Base-by-base conservation (phyloP, 108 stramenopile genomes). In the Chaetoceros muelleri region DNA sequence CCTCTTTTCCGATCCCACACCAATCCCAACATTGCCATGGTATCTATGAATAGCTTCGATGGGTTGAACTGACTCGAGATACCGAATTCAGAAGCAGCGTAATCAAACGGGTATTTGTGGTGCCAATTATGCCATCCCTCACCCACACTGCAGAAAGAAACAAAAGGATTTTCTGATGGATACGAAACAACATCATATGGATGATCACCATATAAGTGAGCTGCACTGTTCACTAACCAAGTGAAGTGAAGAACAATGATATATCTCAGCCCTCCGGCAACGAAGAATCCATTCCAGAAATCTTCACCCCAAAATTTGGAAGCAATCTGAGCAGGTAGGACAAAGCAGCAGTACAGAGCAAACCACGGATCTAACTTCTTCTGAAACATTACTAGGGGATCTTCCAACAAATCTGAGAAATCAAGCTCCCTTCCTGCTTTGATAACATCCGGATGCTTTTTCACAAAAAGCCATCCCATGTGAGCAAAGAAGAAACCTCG, bases 91-190 rank as follows among this genome's bases (percentile, higher is more conserved):
- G 85, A 84, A 2, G 98, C 95, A 48, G 95, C 93, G 67, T 99
- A 99, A 67, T 98, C 97, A 75, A 87, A 98, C 52, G 99, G 99
- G 72, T 98, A 98, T 66, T 96, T 96, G 92, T 99, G 99, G 69
- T 99, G 99, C 97, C 97, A 99, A 90, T 99, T 99, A 81, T 99
- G 99, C 97, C 97, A 99, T 67, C 99, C 99, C 77, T 99, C 99
- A 3, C 99, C 99, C 23, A 98, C 73, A 25, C 95, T 87, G 52
- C 81, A 85, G 63, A 93, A 81, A 23, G 93, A 90, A 21, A 98
- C 97, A 58, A 96, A 74, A 5, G 97, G 94, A 68, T 96, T 97
- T 75, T 99, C 96, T 8, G 95, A 82, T 7, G 99, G 96, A 70
- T 95, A 96, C 21, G 82, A 86, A 49, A 85, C 46, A 28, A 88